These are phyloP conservation scores for Haematococcus sp. DNA, from an alignment of 139 green algal species.

Conservation along the genomic window DNA sequence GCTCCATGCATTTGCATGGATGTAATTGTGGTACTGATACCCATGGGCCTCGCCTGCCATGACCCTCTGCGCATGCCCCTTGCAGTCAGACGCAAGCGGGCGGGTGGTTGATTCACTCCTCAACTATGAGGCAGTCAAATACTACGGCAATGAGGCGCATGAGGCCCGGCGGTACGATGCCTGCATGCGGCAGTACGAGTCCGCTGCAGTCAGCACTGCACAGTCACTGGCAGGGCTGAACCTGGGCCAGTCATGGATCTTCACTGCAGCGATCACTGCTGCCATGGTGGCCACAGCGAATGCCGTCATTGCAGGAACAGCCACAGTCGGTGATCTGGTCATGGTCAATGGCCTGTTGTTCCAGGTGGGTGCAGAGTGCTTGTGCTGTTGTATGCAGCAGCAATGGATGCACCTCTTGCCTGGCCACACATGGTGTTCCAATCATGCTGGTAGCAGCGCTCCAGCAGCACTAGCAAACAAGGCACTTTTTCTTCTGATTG, in stretches of 20 bases:
- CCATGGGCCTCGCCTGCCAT: no score
- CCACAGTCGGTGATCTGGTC: slow-evolving; percentile 90
- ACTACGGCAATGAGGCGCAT: slow-evolving; percentile 89
- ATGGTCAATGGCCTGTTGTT: slow-evolving; percentile 98
- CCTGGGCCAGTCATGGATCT: slow-evolving; percentile 91
- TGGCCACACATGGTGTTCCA: no score
- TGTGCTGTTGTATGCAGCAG: no score
- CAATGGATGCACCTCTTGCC: no score
- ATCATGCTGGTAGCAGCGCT: no score
- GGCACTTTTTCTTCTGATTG: no score
- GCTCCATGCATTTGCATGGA: no score
- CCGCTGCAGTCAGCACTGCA: slow-evolving; percentile 10
- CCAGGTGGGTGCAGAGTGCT: no score
- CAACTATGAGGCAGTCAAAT: slow-evolving; percentile 97
- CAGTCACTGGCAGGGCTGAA: slow-evolving; percentile 86
- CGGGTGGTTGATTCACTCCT: slow-evolving; percentile 88
- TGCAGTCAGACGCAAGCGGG: slow-evolving; percentile 48
- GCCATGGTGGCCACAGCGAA: slow-evolving; percentile 71
- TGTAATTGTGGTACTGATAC: no score
- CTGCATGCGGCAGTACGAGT: slow-evolving; percentile 62
- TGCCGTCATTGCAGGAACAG: slow-evolving; percentile 58
- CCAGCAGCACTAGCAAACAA: no score
- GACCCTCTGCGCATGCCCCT: no score
- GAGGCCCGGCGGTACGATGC: slow-evolving; percentile 82
- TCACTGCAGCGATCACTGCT: slow-evolving; percentile 85